Conservation (phyloP, 768 basidiomycete genomes). For the Naematelia aurantialba region DNA sequence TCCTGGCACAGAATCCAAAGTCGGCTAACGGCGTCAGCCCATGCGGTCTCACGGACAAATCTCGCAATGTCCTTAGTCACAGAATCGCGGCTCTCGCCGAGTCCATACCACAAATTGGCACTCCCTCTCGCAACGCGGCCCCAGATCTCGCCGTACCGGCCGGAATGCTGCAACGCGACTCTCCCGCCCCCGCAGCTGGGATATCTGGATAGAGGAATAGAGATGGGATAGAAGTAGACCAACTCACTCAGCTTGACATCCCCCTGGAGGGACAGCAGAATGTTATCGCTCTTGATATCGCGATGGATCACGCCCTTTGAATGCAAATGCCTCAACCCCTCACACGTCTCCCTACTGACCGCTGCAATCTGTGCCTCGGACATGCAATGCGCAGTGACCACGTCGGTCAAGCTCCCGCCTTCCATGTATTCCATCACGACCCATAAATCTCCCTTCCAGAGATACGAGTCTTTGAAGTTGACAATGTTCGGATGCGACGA, state of each 20-base stretch:
- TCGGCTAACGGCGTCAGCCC: slow-evolving; percentile 45
- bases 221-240: too few relatives aligned
- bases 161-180: too few relatives aligned
- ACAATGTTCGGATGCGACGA: slow-evolving; percentile 98
- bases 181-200: too few relatives aligned
- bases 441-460: slow-evolving; percentile 97
- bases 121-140: too few relatives aligned
- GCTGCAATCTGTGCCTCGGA: slow-evolving; percentile 98
- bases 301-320: slow-evolving; percentile 96
- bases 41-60: too few relatives aligned
- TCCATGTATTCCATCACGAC: slow-evolving; percentile 99
- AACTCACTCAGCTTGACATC: slow-evolving; percentile 98
- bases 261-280: slow-evolving; percentile 82
- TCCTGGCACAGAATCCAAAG: slow-evolving; percentile 52
- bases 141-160: too few relatives aligned
- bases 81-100: too few relatives aligned
- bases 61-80: too few relatives aligned
- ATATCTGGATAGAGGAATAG: too few relatives aligned
- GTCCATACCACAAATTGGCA: too few relatives aligned
- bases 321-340: slow-evolving; percentile 91
- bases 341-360: slow-evolving; percentile 84
- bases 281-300: slow-evolving; percentile 99
- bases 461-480: slow-evolving; percentile 98
- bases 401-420: slow-evolving; percentile 89
- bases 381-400: slow-evolving; percentile 93